These are phyloP conservation scores for Starmerella stigmatis DNA, from an alignment of 805 yeast species.

Conservation along the genomic window DNA sequence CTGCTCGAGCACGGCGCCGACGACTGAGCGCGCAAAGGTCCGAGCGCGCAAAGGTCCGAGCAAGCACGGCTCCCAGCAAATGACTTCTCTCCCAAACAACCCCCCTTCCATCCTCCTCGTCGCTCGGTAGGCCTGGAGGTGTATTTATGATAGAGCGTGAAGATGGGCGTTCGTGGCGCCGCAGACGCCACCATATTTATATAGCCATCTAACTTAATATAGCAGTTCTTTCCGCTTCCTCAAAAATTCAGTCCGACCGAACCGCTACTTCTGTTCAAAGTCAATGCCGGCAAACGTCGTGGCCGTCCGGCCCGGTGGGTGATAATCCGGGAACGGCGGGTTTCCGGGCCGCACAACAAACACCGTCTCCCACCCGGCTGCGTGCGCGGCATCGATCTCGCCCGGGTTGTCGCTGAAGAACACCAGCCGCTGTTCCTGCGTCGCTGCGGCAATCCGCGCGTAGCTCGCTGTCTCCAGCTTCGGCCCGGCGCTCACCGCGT, in stretches of 20 bases:
- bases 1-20: constrained; percentile 45
- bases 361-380: constrained; percentile 48
- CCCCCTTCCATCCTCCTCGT: too few species aligned
- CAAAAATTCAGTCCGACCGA: too few species aligned
- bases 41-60: background rate
- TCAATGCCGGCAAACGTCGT: background rate
- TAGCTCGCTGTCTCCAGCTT: constrained; percentile 55
- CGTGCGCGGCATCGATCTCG: constrained; percentile 67
- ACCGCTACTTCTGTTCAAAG: too few species aligned
- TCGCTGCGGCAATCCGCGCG: constrained; percentile 39
- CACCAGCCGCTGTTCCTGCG: constrained; percentile 36
- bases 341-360: constrained; percentile 73
- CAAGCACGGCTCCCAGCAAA: too few species aligned
- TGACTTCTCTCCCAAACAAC: too few species aligned
- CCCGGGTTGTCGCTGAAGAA: constrained; percentile 72
- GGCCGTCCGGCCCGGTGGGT: constrained; percentile 8
- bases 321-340: constrained; percentile 23
- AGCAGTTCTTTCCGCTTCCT: too few species aligned
- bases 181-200: too few species aligned
- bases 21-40: background rate
- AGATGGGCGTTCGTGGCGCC: too few species aligned
- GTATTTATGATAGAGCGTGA: too few species aligned
- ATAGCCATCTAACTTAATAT: too few species aligned
- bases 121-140: too few species aligned
- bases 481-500: constrained; percentile 72